Base-by-base conservation (phyloP, 495 filamentous ascomycete genomes). In the Penicillium desertorum region DNA sequence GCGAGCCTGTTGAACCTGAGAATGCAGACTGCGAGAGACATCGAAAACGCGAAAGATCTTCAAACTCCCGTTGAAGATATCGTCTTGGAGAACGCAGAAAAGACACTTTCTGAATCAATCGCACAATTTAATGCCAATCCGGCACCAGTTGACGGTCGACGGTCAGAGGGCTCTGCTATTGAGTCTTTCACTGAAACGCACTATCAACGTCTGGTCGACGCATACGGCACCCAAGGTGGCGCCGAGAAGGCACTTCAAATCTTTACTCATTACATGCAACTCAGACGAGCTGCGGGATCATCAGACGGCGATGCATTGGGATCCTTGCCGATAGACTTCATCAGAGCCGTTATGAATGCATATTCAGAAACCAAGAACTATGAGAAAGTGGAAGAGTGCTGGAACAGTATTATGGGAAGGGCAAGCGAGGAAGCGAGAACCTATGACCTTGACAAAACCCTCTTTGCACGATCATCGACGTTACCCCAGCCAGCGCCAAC, bases 261-360 rank as follows among this genome's bases (percentile, higher is more conserved):
- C 10, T 83, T 86, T 51, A 70, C 83, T 3, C 54, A 83, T 43
- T 88, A 81, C 63, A 44, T 72, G 5, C 51, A 58, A 5, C 66
- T 62, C 22, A 62, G 61, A 14, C 59, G 75, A 16, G 69, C 77
- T 47, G 65, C 71, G 34, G 51, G 60, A 16, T 19, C 55, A 25
- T 37, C 32, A 6, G 59, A 47, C 48, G 60, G 48, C 48, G 71
- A 58, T 56, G 65, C 51, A 46, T 54, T 30, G 30, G 75, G 58
- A 25, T 44, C 55, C 9, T 60, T 73, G 4, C 86, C 89, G 1
- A 65, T 89, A 39, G 66, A 70, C 10, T 72, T 92, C 45, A 69
- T 93, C 12, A 77, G 78, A 50, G 79, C 84, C 9, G 68, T 91
- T 25, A 92, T 94, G 87, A 65, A 76, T 3, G 73, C 81, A 5